These are phyloP conservation scores for Zygosaccharomyces gambellarensis DNA, from an alignment of 805 yeast species.

Conservation along the genomic window DNA sequence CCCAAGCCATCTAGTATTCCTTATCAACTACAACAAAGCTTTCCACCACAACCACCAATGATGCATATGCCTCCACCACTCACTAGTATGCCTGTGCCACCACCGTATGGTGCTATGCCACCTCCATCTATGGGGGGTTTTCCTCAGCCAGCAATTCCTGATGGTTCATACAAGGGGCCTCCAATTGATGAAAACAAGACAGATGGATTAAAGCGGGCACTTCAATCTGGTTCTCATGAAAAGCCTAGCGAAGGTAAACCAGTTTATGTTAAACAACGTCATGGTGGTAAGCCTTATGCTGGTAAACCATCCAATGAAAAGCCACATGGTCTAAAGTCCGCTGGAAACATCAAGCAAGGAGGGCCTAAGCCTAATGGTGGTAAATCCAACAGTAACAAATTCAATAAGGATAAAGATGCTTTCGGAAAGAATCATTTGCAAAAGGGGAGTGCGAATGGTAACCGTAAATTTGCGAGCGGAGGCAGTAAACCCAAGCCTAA, in stretches of 20 bases:
- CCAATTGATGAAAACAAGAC: conserved; percentile 13
- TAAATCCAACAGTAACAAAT: background rate
- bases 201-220: conserved; percentile 9
- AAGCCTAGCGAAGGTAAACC: background rate
- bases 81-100: conserved; percentile 20
- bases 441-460: background rate
- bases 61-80: conserved; percentile 14
- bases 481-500: conserved; percentile 1
- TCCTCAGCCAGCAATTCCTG: conserved; percentile 9
- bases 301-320: background rate
- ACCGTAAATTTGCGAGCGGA: background rate
- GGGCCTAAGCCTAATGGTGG: background rate
- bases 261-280: background rate
- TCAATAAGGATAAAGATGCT: conserved; percentile 1
- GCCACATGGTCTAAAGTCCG: background rate
- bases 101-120: conserved; percentile 13
- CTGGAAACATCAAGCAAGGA: background rate
- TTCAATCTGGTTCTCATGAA: background rate
- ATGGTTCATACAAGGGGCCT: background rate
- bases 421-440: background rate
- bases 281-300: background rate
- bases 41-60: conserved; percentile 10
- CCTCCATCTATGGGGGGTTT: conserved; percentile 12
- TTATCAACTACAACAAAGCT: conserved; percentile 25
- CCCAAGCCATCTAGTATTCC: conserved; percentile 26